Base-by-base conservation (phyloP, 176 grass and related monocot genomes). In the Eragrostis nindensis region DNA sequence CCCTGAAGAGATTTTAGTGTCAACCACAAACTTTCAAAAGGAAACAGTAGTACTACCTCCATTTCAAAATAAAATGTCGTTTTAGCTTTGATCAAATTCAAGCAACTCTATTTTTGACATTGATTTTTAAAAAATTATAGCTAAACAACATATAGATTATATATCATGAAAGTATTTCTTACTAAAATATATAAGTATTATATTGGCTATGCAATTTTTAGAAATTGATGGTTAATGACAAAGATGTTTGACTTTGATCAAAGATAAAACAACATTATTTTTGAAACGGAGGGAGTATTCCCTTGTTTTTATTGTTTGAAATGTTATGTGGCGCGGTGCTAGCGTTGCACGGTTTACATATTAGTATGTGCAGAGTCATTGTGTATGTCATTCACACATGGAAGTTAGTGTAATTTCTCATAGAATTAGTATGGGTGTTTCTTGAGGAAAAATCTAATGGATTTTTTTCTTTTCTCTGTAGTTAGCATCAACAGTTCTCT, bases 401-500 rank as follows among this genome's bases (percentile, higher is more conserved):
- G 40, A 62, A 30, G 64, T 76, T 66, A 68, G 21, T 54, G 21
- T n/a, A 6, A 75, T 27, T 68, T 18, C 8, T 12, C 10, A 29
- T 81, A 26, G 15, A 17, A 46, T 26, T 76, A 45, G 19, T 57
- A 24, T 54, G 7, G 8, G 41, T 61, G 38, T 25, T 76, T 56
- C 56, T 70, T 25, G 27, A 62, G 77, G 71, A 73, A 62, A 74
- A 80, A 68, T 84, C 25, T 88, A 29, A 85, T 42, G 14, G 19
- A 36, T 78, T 80, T 27, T 77, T 7, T 54, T 68, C 68, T 7
- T 81, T 71, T 74, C 89, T 62, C 54, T 94, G 74, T 66, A 99
- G 96, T 55, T 99, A 73, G 88, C 88, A 64, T 46, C 83, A 11
- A 95, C 84, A 73, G 92, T 95, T 74, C 47, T 91, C 50, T 93